These are phyloP conservation scores for Colletotrichum lentis DNA, from an alignment of 2,329 filamentous ascomycete genomes.

Conservation along the genomic window DNA sequence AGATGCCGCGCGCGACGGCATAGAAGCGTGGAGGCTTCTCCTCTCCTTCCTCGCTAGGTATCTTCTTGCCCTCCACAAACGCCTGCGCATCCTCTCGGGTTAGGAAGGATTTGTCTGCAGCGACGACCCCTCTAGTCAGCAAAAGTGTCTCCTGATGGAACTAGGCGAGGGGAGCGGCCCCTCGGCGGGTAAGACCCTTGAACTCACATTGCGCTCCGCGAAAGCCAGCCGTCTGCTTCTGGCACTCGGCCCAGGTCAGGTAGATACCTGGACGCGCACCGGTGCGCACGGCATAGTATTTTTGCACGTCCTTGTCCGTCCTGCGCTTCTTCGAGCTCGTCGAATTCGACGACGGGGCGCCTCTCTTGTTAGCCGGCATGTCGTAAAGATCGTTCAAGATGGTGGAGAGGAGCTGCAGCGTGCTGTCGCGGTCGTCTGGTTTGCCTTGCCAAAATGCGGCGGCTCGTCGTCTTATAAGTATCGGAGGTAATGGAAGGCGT, in stretches of 20 bases:
- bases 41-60: constrained; percentile 47
- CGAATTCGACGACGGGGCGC: constrained; percentile 16
- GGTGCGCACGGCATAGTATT: constrained; percentile 70
- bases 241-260: constrained; percentile 66
- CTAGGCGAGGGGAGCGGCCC: not conserved
- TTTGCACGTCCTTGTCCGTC: constrained; percentile 55
- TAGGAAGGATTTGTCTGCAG: constrained; percentile 79
- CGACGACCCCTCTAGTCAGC: constrained; percentile 9
- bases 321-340: constrained; percentile 57
- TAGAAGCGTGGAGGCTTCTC: constrained; percentile 62
- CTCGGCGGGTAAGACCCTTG: not conserved
- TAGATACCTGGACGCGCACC: constrained; percentile 61
- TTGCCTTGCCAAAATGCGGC: constrained; percentile 13
- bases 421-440: constrained; percentile 7
- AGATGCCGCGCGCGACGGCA: constrained; percentile 66
- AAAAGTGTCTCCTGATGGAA: not conserved
- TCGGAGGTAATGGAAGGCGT: not conserved
- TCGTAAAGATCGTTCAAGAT: constrained; percentile 13
- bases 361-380: constrained; percentile 36
- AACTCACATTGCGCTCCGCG: constrained; percentile 73
- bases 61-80: constrained; percentile 72
- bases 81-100: constrained; percentile 78
- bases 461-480: constrained; percentile 12
- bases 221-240: constrained; percentile 67
- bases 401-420: constrained; percentile 1